A percentile compares a stretch with the other conserved stretches of the same genome.
Conservation (phyloP, 208 protist genomes). For the Leishmania arabica region DNA sequence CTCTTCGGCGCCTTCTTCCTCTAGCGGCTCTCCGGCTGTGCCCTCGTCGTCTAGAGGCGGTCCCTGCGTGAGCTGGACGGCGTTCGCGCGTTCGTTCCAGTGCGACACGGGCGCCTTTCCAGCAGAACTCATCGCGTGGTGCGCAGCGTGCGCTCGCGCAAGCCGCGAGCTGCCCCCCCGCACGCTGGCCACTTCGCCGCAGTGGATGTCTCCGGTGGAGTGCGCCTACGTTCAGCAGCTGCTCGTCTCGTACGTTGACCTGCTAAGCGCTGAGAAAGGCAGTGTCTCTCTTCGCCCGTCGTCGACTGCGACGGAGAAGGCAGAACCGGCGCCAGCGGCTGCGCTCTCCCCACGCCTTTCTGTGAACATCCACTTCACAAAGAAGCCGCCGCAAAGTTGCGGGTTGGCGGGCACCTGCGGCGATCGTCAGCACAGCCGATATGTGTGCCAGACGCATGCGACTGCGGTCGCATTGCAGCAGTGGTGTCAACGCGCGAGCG, state of each 20-base stretch:
- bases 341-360: slow-evolving; percentile 15
- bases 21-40: background rate
- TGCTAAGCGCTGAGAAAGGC: background rate
- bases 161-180: background rate
- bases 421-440: background rate
- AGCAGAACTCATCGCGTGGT: slow-evolving; percentile 32
- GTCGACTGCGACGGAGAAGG: background rate
- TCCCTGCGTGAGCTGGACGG: slow-evolving; percentile 18
- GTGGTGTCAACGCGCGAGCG: slow-evolving; percentile 4
- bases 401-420: background rate
- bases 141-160: slow-evolving; percentile 13
- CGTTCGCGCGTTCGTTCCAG: slow-evolving; percentile 35
- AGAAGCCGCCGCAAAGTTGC: background rate
- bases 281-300: background rate
- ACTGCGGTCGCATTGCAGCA: background rate
- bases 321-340: background rate
- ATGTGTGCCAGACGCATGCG: background rate
- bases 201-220: slow-evolving; percentile 38
- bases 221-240: slow-evolving; percentile 26
- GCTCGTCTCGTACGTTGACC: slow-evolving; percentile 15
- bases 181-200: slow-evolving; percentile 7
- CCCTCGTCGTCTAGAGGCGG: background rate
- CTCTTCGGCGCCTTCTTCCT: background rate
- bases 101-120: slow-evolving; percentile 37
- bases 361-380: slow-evolving; percentile 6